Conservation (phyloP, 148 eudicot species). For the Vaccinium macrocarpon region DNA sequence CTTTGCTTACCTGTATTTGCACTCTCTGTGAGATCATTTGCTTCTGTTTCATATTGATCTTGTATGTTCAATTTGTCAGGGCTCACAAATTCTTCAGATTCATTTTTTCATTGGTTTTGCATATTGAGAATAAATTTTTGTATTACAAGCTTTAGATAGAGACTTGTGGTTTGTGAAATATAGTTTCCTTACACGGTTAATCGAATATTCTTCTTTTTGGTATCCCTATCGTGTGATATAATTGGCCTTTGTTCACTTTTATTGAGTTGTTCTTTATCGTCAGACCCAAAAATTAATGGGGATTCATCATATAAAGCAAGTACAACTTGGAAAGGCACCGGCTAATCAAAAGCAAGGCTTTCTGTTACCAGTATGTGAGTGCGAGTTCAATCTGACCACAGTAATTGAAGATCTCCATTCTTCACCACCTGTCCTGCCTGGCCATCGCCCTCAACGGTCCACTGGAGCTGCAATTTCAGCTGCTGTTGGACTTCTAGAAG, state of each 20-base stretch:
- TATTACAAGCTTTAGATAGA: neutral
- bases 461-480: slow-evolving; percentile 89
- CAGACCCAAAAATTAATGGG: slow-evolving; percentile 74
- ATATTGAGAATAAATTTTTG: neutral
- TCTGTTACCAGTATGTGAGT: slow-evolving; percentile 72
- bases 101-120: neutral
- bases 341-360: slow-evolving; percentile 61
- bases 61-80: neutral
- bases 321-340: slow-evolving; percentile 47
- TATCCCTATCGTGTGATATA: neutral
- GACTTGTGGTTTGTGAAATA: neutral
- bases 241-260: neutral
- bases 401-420: slow-evolving; percentile 75
- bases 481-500: slow-evolving; percentile 82
- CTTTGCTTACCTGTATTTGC: neutral
- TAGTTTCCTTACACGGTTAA: neutral
- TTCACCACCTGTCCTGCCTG: slow-evolving; percentile 42
- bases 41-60: neutral
- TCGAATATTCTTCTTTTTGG: neutral
- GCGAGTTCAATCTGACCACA: slow-evolving; percentile 70
- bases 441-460: slow-evolving; percentile 72
- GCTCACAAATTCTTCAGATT: neutral
- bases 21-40: neutral
- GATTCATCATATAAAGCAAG: slow-evolving; percentile 53
- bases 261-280: slow-evolving; percentile 14